Evolutionary conservation across 139 green algal species (phyloP), one percentile per base, ranked within the genome.

Genomic region (Coelastrella sp.): DNA sequence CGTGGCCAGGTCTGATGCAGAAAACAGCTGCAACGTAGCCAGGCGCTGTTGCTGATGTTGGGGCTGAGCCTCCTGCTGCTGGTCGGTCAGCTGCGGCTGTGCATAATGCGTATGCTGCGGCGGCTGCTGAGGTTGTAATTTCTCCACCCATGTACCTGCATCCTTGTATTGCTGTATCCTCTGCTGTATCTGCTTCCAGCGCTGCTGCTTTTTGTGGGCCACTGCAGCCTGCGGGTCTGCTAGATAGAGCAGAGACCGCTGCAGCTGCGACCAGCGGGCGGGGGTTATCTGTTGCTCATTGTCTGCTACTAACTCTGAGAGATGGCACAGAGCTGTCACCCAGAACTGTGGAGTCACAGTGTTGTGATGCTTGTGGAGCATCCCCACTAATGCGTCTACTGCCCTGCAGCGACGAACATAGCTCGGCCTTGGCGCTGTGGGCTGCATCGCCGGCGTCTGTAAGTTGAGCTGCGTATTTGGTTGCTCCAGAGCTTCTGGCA

Each of bases 61-160:
- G 32, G 80, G 83, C 66, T 71, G 66, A 47, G 54, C 11, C 4
- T 14, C n/a, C 83, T 88, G 83, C 83, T 80, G 83, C 83, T 88
- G 83, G 20, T 78, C 22, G 2, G 61, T 7, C 20, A 80, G 64
- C 82, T 88, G 61, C 64, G 79, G 82, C 14, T 76, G 59, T 71
- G 32, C 4, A 68, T 59, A 14, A 13, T 54, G 17, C 4, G 32
- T 47, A 47, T 47, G 32, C 32, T 47, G 32, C 32, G 32, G 32
- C 32, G 32, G 32, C 32, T 47, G 32, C 32, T 47, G 32, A 47
- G 32, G 32, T 47, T 47, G 32, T 47, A 47, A 47, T 47, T 47
- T 47, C 32, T 76, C 68, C 22, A 32, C 17, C 68, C 68, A 76
- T 4, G 68, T 76, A 8, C 68, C 68, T 47, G 68, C 68, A 22